Evolutionary conservation across 2,329 filamentous ascomycete species (phyloP).

Genomic region (Talaromyces sp.): DNA sequence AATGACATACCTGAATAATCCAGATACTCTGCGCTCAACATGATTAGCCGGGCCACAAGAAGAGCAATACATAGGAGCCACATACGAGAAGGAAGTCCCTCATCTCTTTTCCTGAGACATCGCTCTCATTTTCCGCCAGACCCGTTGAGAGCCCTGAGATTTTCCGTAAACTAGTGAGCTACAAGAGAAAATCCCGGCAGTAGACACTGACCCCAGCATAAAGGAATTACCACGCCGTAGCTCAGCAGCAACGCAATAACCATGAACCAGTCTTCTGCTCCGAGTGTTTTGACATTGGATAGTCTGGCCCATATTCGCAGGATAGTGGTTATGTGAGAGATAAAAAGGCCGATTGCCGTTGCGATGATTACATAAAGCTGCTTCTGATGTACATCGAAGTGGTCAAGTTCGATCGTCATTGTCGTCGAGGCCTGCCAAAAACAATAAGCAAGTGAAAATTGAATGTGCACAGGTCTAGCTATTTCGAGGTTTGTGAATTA

Average conservation of each 20-base stretch:
- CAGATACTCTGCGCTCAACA: too few species aligned
- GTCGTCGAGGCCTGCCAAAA: not conserved
- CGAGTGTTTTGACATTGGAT: not conserved
- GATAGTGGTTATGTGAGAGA: not conserved
- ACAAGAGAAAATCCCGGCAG: too few species aligned
- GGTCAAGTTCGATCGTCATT: slow-evolving; percentile 1
- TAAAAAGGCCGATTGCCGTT: not conserved
- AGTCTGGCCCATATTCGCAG: not conserved
- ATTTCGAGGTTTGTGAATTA: too few species aligned
- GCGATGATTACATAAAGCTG: not conserved
- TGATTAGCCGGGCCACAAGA: too few species aligned
- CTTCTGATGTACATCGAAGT: not conserved
- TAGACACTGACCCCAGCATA: not conserved
- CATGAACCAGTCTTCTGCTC: not conserved
- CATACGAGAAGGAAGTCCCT: not conserved
- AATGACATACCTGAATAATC: too few species aligned
- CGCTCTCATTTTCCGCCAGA: not conserved
- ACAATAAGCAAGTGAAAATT: not conserved
- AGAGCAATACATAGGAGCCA: too few species aligned
- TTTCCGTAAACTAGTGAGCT: not conserved
- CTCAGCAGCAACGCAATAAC: not conserved
- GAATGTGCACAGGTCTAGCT: not conserved
- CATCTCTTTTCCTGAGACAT: not conserved
- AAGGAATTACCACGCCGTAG: not conserved
- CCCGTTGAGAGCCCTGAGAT: not conserved